phyloP scores from a whole-genome alignment of 805 yeast species.

The Alloascoidea africana region DNA sequence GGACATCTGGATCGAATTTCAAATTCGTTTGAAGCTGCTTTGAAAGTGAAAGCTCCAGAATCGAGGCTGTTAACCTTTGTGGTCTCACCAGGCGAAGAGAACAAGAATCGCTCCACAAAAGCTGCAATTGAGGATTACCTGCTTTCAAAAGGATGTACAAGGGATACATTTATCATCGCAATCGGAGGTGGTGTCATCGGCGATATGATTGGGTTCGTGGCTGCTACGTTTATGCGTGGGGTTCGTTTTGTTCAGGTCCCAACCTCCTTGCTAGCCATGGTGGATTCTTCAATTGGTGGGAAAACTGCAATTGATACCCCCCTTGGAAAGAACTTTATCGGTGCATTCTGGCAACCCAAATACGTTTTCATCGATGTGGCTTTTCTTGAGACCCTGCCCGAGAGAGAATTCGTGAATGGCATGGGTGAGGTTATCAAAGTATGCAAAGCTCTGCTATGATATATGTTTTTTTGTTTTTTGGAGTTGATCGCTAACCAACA shows the following conservation, averaged over 20 bases:
- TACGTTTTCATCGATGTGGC: slow-evolving; percentile 79
- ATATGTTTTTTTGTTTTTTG: neutral
- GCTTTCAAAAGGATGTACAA: slow-evolving; percentile 72
- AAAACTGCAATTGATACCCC: slow-evolving; percentile 98
- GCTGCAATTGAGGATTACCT: slow-evolving; percentile 88
- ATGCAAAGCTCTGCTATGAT: too few species aligned
- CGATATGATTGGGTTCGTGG: slow-evolving; percentile 97
- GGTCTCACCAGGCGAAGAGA: slow-evolving; percentile 87
- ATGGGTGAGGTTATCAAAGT: slow-evolving; percentile 91
- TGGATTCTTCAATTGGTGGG: slow-evolving; percentile 95
- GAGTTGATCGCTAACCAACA: neutral
- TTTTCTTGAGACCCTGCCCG: slow-evolving; percentile 78
- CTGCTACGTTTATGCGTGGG: slow-evolving; percentile 99
- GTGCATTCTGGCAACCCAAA: slow-evolving; percentile 95
- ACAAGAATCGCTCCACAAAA: slow-evolving; percentile 77
- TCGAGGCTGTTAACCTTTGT: slow-evolving; percentile 59
- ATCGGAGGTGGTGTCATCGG: slow-evolving; percentile 98
- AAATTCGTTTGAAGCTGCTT: slow-evolving; percentile 23
- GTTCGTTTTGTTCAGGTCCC: slow-evolving; percentile 90
- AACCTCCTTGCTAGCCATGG: slow-evolving; percentile 90
- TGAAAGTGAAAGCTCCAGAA: slow-evolving; percentile 21
- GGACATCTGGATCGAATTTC: slow-evolving; percentile 38
- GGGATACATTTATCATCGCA: slow-evolving; percentile 90
- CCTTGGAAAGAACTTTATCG: slow-evolving; percentile 85
- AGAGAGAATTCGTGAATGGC: slow-evolving; percentile 91